Evolutionary conservation across 768 basidiomycete genomes (phyloP), one percentile per base, ranked within the genome.

Genomic region (Boletus barrowsii): DNA sequence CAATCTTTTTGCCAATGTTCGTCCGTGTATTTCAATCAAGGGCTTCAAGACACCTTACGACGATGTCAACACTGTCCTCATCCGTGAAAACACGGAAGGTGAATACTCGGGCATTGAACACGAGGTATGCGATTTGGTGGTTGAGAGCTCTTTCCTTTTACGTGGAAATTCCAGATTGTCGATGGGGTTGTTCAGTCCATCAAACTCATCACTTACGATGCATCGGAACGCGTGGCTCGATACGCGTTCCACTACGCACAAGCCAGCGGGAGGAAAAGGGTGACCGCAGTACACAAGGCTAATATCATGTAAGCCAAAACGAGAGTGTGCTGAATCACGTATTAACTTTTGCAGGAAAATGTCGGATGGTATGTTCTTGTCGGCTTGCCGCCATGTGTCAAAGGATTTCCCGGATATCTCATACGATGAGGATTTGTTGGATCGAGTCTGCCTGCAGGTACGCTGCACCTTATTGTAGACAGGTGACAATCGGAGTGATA

Each of bases 51-150:
- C 97, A 0, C 90, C 96, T 2, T 98, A 99, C 67, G 95, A 98
- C 70, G 88, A 98, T 66, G 97, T 99, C 60, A 90, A 99, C 79
- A 95, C 93, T 24, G 94, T 98, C 49, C 78, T 99, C 62, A 99
- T 99, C 71, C 93, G 97, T 68, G 97, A 99, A 78, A 99, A 99
- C 74, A 99, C 97, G 10, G 97, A 99, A 75, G 97, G 97, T 72
- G 97, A 99, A 73, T 99, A 99, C 75, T 98, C 95, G 55, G 97
- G 97, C 62, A 98, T 99, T 62, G 97, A 99, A 74, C 97, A 99
- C 72, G 95, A 98, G 84, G 94, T 93, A 55, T 11, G 74, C 8
- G 51, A 33, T 51, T 42, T 51, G 32, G 39, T 43, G 47, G 39
- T 35, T 33, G 53, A 47, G 51, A 39, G 40, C 8, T 30, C 46